These are phyloP conservation scores for Neospora caninum DNA, from an alignment of 169 alveolate genomes.

Conservation along the genomic window DNA sequence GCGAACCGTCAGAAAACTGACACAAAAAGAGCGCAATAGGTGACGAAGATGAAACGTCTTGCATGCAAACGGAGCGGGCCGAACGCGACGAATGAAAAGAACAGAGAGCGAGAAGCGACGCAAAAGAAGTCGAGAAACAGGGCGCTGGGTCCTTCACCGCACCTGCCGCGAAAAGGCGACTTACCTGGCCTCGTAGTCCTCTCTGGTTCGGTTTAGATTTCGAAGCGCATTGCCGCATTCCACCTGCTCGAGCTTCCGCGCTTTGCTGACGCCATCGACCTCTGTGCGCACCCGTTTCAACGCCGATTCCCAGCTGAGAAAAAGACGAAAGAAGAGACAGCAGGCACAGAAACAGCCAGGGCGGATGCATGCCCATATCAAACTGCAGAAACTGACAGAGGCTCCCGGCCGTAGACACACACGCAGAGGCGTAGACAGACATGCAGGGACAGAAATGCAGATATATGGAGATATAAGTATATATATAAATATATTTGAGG, in stretches of 20 bases:
- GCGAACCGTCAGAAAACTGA: too few relatives aligned
- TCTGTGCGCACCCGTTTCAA: slow-evolving; percentile 22
- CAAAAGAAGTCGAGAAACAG: background rate
- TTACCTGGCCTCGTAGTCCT: slow-evolving; percentile 25
- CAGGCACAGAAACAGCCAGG: background rate
- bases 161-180: too few relatives aligned
- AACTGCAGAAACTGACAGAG: background rate
- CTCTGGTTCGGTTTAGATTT: background rate
- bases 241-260: slow-evolving; percentile 50
- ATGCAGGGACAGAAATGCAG: too few relatives aligned
- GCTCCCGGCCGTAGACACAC: background rate
- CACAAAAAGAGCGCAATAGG: background rate
- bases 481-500: too few relatives aligned
- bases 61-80: too few relatives aligned
- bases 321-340: background rate
- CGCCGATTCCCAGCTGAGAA: slow-evolving; percentile 12
- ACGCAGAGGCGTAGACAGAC: too few relatives aligned
- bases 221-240: slow-evolving; percentile 48
- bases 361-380: background rate
- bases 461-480: too few relatives aligned
- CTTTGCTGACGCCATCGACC: slow-evolving; percentile 47
- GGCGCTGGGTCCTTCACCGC: background rate
- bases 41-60: background rate
- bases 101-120: background rate
- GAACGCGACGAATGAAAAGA: too few relatives aligned